Conservation (phyloP, 2,329 filamentous ascomycete genomes). For the Aspergillus pseudoglaucus region DNA sequence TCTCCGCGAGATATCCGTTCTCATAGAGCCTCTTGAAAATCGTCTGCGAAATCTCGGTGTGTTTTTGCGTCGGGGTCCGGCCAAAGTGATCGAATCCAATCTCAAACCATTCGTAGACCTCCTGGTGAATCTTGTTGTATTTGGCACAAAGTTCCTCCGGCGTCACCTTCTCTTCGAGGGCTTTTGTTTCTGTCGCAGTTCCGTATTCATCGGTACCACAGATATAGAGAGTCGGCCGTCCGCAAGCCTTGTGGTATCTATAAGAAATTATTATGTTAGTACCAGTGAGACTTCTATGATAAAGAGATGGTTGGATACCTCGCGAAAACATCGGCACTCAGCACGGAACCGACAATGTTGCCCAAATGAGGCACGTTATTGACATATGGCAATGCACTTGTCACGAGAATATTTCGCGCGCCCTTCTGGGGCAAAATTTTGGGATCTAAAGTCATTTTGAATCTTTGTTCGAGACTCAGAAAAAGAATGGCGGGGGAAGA, state of each 20-base stretch:
- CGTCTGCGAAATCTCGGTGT: conserved; percentile 87
- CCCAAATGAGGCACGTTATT: conserved; percentile 77
- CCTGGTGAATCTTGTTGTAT: conserved; percentile 83
- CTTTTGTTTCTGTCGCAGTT: conserved; percentile 92
- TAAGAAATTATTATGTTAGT: conserved; percentile 9
- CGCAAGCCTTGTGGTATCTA: conserved; percentile 72
- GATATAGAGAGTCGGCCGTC: conserved; percentile 72
- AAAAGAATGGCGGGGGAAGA: background rate
- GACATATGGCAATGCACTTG: conserved; percentile 83
- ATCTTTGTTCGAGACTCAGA: background rate
- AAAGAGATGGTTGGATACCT: conserved; percentile 18
- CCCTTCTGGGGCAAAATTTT: conserved; percentile 59
- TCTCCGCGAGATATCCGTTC: conserved; percentile 82
- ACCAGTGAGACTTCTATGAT: background rate
- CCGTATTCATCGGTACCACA: conserved; percentile 94
- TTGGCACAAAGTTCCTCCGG: conserved; percentile 84
- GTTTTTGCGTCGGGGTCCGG: conserved; percentile 78
- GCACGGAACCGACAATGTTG: conserved; percentile 79
- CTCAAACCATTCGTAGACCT: conserved; percentile 93
- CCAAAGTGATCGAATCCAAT: conserved; percentile 94
- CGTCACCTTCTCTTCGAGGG: conserved; percentile 76
- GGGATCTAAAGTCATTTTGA: conserved; percentile 21
- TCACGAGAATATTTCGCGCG: conserved; percentile 83
- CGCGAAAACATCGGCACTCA: conserved; percentile 82
- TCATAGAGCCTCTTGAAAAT: conserved; percentile 84